A percentile compares a stretch with the other conserved stretches of the same genome.
These are phyloP conservation scores for Gonapodya sp. DNA, from an alignment of 192 early-diverging fungal genomes.

Conservation along the genomic window DNA sequence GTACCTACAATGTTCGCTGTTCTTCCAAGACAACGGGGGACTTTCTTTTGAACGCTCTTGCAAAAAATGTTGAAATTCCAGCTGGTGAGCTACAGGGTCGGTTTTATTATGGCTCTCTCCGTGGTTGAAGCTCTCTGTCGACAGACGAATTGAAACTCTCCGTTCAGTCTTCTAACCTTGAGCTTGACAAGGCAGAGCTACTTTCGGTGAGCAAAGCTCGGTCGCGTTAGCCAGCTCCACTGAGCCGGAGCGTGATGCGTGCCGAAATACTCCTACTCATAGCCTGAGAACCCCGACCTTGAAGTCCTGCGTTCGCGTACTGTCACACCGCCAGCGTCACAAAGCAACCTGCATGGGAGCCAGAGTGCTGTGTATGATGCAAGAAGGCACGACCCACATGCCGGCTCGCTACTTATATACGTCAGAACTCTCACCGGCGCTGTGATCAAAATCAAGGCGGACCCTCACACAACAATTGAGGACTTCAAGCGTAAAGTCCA, in stretches of 20 bases:
- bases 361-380: too few species aligned
- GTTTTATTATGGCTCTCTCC: background rate
- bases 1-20: background rate
- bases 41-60: background rate
- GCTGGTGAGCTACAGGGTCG: background rate
- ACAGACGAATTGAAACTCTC: background rate
- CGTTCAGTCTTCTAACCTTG: background rate
- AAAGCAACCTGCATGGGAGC: too few species aligned
- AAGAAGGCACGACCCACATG: too few species aligned
- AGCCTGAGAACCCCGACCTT: too few species aligned
- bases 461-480: conserved; percentile 29
- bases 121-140: background rate
- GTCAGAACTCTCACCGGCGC: conserved; percentile 79
- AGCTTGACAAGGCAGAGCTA: too few species aligned
- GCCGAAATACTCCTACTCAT: too few species aligned
- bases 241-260: too few species aligned
- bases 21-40: background rate
- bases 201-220: too few species aligned
- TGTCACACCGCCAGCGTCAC: too few species aligned
- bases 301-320: too few species aligned
- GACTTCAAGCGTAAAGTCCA: conserved; percentile 73
- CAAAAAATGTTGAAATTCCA: background rate
- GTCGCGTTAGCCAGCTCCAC: too few species aligned
- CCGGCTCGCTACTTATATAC: conserved; percentile 84
- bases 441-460: conserved; percentile 47